Conservation (phyloP, 495 filamentous ascomycete species). For the Neurospora pannonica region DNA sequence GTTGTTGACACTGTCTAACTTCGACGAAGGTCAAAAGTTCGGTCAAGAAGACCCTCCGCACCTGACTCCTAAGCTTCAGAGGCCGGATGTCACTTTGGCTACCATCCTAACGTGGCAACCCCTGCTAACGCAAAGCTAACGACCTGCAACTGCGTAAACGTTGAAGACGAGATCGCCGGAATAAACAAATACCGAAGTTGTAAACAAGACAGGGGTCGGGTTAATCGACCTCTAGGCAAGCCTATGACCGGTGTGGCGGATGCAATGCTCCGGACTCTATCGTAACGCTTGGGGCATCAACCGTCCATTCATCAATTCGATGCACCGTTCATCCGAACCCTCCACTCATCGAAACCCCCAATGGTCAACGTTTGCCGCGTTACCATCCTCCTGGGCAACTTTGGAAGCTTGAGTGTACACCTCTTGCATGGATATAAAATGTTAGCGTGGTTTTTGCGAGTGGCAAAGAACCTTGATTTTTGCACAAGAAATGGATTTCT, state of each 20-base stretch:
- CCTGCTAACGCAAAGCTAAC: not conserved
- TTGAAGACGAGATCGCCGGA: not conserved
- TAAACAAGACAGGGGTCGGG: not conserved
- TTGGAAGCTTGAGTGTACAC: not conserved
- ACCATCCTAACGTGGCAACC: not conserved
- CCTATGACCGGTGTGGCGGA: not conserved
- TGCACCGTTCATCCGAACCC: not conserved
- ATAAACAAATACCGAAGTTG: not conserved
- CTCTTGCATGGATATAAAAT: not conserved
- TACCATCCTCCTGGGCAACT: not conserved
- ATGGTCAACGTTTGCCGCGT: not conserved
- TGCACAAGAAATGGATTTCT: not conserved
- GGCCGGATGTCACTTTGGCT: not conserved
- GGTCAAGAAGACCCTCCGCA: not conserved
- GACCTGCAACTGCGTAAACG: not conserved
- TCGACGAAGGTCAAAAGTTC: not conserved
- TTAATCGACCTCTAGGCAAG: not conserved
- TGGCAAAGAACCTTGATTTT: not conserved
- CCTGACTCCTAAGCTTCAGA: not conserved
- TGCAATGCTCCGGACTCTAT: not conserved
- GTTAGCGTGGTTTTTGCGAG: not conserved
- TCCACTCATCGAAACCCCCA: not conserved
- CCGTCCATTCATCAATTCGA: not conserved
- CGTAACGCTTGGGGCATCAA: not conserved
- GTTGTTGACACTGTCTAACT: not conserved